Evolutionary conservation across 2,329 filamentous ascomycete genomes (phyloP), one percentile per base, ranked within the genome.

Genomic region (Stagonosporopsis cucurbitacearum): DNA sequence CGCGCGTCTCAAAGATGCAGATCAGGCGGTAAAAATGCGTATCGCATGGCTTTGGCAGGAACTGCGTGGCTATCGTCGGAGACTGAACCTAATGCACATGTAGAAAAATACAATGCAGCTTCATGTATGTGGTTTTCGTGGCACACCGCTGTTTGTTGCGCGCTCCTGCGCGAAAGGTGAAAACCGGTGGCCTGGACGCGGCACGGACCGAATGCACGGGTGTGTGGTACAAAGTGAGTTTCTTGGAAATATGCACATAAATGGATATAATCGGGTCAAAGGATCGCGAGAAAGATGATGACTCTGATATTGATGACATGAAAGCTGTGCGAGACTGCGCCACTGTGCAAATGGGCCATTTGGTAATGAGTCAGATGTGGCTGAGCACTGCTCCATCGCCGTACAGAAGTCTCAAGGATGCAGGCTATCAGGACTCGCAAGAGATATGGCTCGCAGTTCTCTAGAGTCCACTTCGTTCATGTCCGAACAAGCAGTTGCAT

Each of bases 101-200:
- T 30, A 22, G 39, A 26, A 26, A 41, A 11, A n/a, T n/a, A n/a
- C 23, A 12, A 51, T 45, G 17, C n/a, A 32, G 23, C 26, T 33
- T 42, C 15, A 54, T 42, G 41, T 49, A 28, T 22, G 41, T 37
- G 17, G 36, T 46, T 43, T 28, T 45, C 40, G 46, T 45, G 19
- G 46, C 46, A 55, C 52, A 55, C 52, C 52, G 52, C 52, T 48
- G 46, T 50, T 54, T 26, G 33, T 30, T 40, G 44, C 32, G 37
- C 37, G 17, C 22, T 49, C 6, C 32, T 49, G 45, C 40, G 36
- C 25, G 3, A n/a, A 12, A 13, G 12, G 36, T 22, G 36, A 6
- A 40, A 9, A 1, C 22, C 36, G 37, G 33, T 23, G 19, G 30
- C 39, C 30, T 36, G 4, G 13, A 20, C n/a, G 4, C 30, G 7